Percentiles rank a stretch among this genome's conserved stretches.
Evolutionary conservation across 2,329 filamentous ascomycete genomes (phyloP).

Genomic region (Colletotrichum incanum): DNA sequence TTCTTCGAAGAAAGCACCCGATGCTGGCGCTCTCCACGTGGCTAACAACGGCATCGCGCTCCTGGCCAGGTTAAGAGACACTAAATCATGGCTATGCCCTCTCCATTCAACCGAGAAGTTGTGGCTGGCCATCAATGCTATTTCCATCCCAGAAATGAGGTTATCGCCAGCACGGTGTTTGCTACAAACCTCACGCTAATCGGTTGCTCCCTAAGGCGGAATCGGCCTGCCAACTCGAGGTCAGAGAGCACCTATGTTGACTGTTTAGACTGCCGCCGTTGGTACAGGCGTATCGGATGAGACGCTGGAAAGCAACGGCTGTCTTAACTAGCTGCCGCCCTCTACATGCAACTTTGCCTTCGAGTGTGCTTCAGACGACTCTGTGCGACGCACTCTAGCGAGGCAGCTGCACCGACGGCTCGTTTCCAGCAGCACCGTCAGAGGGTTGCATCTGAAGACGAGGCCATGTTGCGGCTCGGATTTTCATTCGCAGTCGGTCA

Average conservation of each 20-base stretch:
- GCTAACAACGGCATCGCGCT: constrained; percentile 14
- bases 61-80: constrained; percentile 1
- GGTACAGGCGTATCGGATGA: constrained; percentile 4
- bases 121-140: constrained; percentile 6
- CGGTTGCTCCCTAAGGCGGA: background rate
- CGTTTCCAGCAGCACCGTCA: background rate
- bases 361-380: constrained; percentile 1
- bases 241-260: background rate
- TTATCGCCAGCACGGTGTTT: constrained; percentile 2
- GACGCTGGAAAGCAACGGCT: constrained; percentile 6
- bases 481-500: background rate
- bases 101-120: background rate
- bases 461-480: background rate
- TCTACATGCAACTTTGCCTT: background rate
- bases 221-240: background rate
- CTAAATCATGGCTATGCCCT: background rate
- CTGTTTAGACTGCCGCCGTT: constrained; percentile 2
- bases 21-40: constrained; percentile 32
- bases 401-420: background rate
- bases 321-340: constrained; percentile 7
- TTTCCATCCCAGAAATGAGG: constrained; percentile 6
- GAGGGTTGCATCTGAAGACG: background rate
- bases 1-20: background rate
- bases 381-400: background rate
- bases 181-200: background rate